Evolutionary conservation across 768 basidiomycete species (phyloP), one percentile per base, ranked within the genome.

Genomic region (Pleurotus djamor): DNA sequence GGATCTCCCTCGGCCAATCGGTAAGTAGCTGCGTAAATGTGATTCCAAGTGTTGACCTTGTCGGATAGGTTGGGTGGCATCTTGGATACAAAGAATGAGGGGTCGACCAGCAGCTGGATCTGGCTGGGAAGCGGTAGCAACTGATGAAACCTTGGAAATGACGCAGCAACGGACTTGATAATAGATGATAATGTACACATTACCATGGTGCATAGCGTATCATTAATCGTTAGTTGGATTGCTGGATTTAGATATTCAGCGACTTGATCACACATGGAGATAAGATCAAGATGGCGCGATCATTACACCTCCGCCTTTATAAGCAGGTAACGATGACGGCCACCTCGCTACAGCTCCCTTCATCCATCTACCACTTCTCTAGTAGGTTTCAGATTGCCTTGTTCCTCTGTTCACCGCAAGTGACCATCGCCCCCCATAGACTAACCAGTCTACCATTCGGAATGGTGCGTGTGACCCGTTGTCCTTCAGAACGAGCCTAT

Each of bases 41-140:
- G n/a, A 28, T 51, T 5, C 13, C 57, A 48, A 44, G 61, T 66
- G 66, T 69, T 47, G 57, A 61, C 60, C 49, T 43, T 57, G 21
- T 28, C 21, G 21, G 21, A 33, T 61, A 86, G 85, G 68, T 14
- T 77, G 74, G 66, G 64, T 83, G 21, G 64, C 73, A 38, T 74
- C 75, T 32, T 68, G 75, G 45, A 62, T 83, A 52, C 76, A 79
- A 56, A 74, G 81, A 61, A 67, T 87, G 57, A 76, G 78, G 41
- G 83, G 86, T 28, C 78, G 79, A 48, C 80, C 82, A 12, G 72
- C 76, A 54, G 72, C 78, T 21, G 83, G 81, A 14, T 81, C 83
- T 21, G 91, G 91, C 16, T 91, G 91, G 91, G 79, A 88, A 74
- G 86, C 87, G 28, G 86, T 92, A 45, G 85, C 91, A 43, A 91